phyloP scores from a whole-genome alignment of 2,329 filamentous ascomycete species.

The Phaeosphaeriaceae sp. region DNA sequence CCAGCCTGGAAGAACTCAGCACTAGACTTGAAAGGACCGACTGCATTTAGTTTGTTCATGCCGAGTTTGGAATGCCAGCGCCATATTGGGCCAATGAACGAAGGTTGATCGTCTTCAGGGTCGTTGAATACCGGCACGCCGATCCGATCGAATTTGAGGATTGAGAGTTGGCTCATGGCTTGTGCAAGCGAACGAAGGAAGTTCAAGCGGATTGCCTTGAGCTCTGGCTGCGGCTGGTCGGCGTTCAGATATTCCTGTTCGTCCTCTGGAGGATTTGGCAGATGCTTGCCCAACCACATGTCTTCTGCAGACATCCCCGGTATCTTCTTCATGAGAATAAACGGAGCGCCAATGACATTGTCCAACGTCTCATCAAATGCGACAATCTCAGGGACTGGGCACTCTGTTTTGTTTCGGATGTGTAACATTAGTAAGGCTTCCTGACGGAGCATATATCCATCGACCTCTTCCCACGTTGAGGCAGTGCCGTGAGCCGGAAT shows the following conservation, averaged over 20 bases:
- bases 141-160: neutral
- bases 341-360: constrained; percentile 25
- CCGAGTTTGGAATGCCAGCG: neutral
- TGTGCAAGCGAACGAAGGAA: neutral
- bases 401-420: neutral
- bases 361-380: constrained; percentile 16
- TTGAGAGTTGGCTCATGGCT: neutral
- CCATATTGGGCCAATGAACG: neutral
- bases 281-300: constrained; percentile 13
- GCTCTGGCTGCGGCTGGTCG: too few relatives aligned
- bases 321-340: constrained; percentile 24
- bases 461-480: too few relatives aligned
- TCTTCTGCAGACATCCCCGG: constrained; percentile 14
- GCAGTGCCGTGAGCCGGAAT: too few relatives aligned
- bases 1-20: too few relatives aligned
- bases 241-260: too few relatives aligned
- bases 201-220: too few relatives aligned
- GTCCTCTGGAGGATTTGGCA: too few relatives aligned
- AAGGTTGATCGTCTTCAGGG: neutral
- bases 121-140: neutral
- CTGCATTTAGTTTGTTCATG: neutral
- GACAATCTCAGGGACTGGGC: constrained; percentile 22
- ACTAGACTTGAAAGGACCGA: neutral
- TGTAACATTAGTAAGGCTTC: too few relatives aligned
- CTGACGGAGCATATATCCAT: too few relatives aligned